A percentile compares a stretch with the other conserved stretches of the same genome.
Conservation (phyloP, 805 yeast species). For the Ogataea saltuana region DNA sequence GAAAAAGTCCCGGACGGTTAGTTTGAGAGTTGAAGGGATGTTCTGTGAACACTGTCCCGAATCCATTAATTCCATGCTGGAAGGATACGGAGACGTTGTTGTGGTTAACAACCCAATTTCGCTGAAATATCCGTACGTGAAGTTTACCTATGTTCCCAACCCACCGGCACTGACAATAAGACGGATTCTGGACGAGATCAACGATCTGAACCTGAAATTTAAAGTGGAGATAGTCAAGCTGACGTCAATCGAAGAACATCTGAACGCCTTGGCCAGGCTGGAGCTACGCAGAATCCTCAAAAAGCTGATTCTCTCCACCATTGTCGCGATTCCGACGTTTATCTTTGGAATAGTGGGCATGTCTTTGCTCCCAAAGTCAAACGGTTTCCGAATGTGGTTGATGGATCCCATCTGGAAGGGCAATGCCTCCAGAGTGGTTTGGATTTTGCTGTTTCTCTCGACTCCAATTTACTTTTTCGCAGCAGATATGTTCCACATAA, state of each 20-base stretch:
- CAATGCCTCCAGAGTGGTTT: conserved; percentile 57
- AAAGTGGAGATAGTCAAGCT: conserved; percentile 55
- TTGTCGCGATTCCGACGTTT: conserved; percentile 65
- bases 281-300: conserved; percentile 49
- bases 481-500: conserved; percentile 69
- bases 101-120: conserved; percentile 57
- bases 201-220: conserved; percentile 46
- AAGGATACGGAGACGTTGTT: conserved; percentile 56
- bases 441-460: conserved; percentile 64
- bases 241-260: conserved; percentile 62
- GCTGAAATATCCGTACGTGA: conserved; percentile 55
- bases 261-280: conserved; percentile 46
- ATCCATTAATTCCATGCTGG: conserved; percentile 48
- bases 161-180: conserved; percentile 56
- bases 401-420: conserved; percentile 66
- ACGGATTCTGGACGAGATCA: conserved; percentile 50
- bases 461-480: conserved; percentile 76
- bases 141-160: conserved; percentile 64
- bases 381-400: conserved; percentile 51
- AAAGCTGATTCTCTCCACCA: conserved; percentile 50
- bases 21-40: conserved; percentile 63
- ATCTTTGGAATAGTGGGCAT: conserved; percentile 68
- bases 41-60: conserved; percentile 71
- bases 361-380: conserved; percentile 51
- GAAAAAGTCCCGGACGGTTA: conserved; percentile 54